Evolutionary conservation across 768 basidiomycete genomes (phyloP).

Genomic region (Boletellus ananas): DNA sequence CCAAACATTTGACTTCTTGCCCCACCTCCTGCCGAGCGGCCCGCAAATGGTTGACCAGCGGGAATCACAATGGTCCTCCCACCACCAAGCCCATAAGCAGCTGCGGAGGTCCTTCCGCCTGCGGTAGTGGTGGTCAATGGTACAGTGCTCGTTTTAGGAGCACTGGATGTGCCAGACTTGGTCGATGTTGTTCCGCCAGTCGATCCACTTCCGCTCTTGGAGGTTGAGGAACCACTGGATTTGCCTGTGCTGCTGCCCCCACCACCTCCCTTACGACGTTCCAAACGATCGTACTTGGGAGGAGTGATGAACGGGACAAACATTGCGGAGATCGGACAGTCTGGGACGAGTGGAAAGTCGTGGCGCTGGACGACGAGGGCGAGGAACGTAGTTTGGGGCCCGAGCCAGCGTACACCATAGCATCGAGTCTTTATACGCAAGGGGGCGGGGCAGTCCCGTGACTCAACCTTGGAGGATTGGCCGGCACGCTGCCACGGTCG

Average conservation of each 20-base stretch:
- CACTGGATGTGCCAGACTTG: constrained; percentile 1
- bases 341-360: not conserved
- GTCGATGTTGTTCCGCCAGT: constrained; percentile 2
- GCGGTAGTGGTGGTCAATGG: constrained; percentile 19
- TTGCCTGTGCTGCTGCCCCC: constrained; percentile 19
- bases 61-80: constrained; percentile 36
- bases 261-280: constrained; percentile 34
- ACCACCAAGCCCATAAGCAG: constrained; percentile 34
- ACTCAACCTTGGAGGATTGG: too few species aligned
- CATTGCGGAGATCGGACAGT: constrained; percentile 7
- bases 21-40: constrained; percentile 51
- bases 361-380: not conserved
- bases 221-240: constrained; percentile 6
- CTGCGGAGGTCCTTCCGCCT: constrained; percentile 25
- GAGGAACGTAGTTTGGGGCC: too few species aligned
- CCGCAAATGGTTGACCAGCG: constrained; percentile 42
- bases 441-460: too few species aligned
- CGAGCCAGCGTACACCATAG: too few species aligned
- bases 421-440: too few species aligned
- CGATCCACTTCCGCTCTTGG: constrained; percentile 1
- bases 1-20: constrained; percentile 44
- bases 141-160: constrained; percentile 12
- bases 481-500: too few species aligned
- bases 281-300: constrained; percentile 1
- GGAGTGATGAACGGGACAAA: constrained; percentile 17